Evolutionary conservation across 345 rosid species (phyloP).

Genomic region (Boechera divaricarpa): DNA sequence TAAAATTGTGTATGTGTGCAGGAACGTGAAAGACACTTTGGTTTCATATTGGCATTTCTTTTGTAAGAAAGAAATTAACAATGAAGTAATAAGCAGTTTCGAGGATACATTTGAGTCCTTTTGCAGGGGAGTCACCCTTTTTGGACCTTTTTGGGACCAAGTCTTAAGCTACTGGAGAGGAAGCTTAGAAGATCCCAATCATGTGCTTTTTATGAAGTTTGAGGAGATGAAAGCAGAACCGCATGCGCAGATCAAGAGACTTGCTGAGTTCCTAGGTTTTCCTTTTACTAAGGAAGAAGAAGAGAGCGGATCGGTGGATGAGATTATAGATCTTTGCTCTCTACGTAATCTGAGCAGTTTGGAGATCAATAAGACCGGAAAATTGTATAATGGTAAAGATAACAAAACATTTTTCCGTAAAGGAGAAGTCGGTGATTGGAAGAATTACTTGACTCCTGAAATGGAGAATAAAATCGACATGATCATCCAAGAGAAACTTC

Average conservation of each 20-base stretch:
- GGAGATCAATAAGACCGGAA: not conserved
- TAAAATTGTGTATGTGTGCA: not conserved
- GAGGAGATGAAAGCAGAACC: constrained; percentile 5
- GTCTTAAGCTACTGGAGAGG: constrained; percentile 1
- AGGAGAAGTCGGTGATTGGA: not conserved
- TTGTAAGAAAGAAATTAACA: not conserved
- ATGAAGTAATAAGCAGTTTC: not conserved
- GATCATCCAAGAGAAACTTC: constrained; percentile 4
- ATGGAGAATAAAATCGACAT: constrained; percentile 1
- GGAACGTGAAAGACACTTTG: not conserved
- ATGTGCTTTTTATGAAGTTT: not conserved
- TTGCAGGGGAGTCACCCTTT: not conserved
- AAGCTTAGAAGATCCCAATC: not conserved
- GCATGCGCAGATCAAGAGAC: not conserved
- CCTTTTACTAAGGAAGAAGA: not conserved
- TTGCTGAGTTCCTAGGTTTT: not conserved
- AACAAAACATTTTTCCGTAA: not conserved
- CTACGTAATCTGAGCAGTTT: not conserved
- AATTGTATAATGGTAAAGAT: not conserved
- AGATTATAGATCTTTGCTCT: not conserved
- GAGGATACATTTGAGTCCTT: not conserved
- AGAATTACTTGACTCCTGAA: not conserved
- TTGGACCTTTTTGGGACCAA: not conserved
- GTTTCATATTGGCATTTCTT: not conserved
- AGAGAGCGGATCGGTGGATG: not conserved